Evolutionary conservation across 2,329 filamentous ascomycete species (phyloP), one percentile per base, ranked within the genome.

Genomic region (Nigrospora sphaerica): DNA sequence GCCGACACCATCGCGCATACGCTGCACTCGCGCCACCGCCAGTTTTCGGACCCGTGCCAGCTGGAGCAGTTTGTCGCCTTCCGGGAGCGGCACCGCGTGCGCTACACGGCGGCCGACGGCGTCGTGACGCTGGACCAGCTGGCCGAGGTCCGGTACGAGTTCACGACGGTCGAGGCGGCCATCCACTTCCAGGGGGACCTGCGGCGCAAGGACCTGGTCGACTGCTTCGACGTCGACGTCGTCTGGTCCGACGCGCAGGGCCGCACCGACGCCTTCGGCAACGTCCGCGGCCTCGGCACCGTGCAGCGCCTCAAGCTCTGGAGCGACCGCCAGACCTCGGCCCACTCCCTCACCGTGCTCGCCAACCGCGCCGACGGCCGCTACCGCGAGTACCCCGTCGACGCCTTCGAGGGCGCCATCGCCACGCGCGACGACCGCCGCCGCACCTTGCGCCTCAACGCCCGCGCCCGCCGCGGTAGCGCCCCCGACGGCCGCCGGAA

Each of bases 301-400:
- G 74, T 76, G 37, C 74, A 77, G 57, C 62, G 74, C 44, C 64
- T 77, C 50, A 77, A 77, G 59, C 60, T 77, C 23, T 77, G 74
- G 74, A 65, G 66, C 45, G 74, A 77, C 52, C 64, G 67, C 40
- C 69, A 73, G 46, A 71, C 69, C 12, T 69, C 67, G 3, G 69
- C 67, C 38, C 72, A 77, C 54, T 73, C 68, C 23, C 49, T 77
- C 32, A 72, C 70, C 10, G 59, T 77, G 16, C 69, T 71, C 46
- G 73, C 73, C 32, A 74, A 74, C 51, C 70, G 70, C 44, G 62
- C 61, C 9, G 68, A 73, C 41, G 62, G 70, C 6, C 44, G 49
- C 14, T 73, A 73, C 52, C 71, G 69, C 41, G 74, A 76, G 53
- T 77, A 73, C 49, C 61, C 69, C 32, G 63, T 76, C 11, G 67